phyloP scores from a whole-genome alignment of 2,329 filamentous ascomycete genomes.

The Penicillium sp. region DNA sequence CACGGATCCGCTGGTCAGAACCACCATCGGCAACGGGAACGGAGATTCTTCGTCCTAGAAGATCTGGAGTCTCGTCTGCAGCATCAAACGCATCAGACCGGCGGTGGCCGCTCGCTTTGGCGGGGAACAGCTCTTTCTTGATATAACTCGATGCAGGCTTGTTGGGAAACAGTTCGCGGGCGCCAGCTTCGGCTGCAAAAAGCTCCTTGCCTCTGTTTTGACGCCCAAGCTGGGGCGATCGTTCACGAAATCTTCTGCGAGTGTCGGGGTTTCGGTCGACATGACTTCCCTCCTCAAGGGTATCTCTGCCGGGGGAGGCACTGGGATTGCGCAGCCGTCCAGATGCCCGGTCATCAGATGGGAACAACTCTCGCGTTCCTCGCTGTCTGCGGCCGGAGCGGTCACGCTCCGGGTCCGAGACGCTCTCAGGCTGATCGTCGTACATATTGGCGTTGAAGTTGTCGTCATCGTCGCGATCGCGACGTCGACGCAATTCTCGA shows the following conservation, averaged over 20 bases:
- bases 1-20: too few species aligned
- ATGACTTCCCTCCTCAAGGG: slow-evolving; percentile 42
- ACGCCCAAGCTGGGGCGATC: slow-evolving; percentile 38
- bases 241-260: slow-evolving; percentile 42
- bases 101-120: slow-evolving; percentile 46
- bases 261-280: slow-evolving; percentile 36
- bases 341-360: slow-evolving; percentile 31
- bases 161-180: slow-evolving; percentile 50
- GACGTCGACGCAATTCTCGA: slow-evolving; percentile 49
- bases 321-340: slow-evolving; percentile 59
- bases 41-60: slow-evolving; percentile 50
- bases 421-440: slow-evolving; percentile 58
- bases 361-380: slow-evolving; percentile 39
- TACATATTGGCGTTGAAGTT: slow-evolving; percentile 82
- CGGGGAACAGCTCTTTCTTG: slow-evolving; percentile 60
- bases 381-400: slow-evolving; percentile 30
- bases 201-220: slow-evolving; percentile 54
- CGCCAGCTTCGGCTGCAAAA: slow-evolving; percentile 50
- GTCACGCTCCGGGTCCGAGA: slow-evolving; percentile 30
- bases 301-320: slow-evolving; percentile 59
- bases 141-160: slow-evolving; percentile 43
- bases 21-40: too few species aligned
- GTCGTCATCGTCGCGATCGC: slow-evolving; percentile 50
- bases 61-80: slow-evolving; percentile 54
- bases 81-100: slow-evolving; percentile 54